Conservation (phyloP, 176 grass and related monocot species). For the Musa beccarii region DNA sequence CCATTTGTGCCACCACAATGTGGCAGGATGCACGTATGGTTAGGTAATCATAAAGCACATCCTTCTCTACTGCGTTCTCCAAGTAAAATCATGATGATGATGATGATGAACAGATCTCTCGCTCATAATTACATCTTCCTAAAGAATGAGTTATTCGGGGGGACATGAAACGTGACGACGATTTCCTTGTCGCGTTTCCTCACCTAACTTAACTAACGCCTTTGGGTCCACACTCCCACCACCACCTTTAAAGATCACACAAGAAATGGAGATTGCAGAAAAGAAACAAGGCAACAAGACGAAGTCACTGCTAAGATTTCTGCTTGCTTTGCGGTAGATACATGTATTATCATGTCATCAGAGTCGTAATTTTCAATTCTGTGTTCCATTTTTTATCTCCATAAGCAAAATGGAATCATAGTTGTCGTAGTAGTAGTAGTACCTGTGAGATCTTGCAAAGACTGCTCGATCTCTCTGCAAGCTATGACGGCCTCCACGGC, state of each 20-base stretch:
- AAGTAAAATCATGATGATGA: no score
- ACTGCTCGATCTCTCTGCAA: conserved; percentile 98
- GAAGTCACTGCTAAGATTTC: no score
- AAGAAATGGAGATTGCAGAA: no score
- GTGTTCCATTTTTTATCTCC: background rate
- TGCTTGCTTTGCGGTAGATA: background rate
- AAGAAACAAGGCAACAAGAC: no score
- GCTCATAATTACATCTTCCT: background rate
- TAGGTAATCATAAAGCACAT: no score
- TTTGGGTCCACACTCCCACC: background rate
- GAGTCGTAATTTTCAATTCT: background rate
- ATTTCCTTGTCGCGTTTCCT: conserved; percentile 13
- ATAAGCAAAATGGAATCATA: background rate
- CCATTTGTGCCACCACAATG: no score
- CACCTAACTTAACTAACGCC: conserved; percentile 20
- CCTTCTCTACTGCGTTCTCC: no score
- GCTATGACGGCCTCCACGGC: conserved; percentile 99
- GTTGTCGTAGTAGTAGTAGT: conserved; percentile 1
- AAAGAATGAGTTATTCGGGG: background rate
- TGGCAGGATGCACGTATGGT: no score
- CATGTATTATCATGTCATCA: background rate
- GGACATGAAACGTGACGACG: conserved; percentile 1
- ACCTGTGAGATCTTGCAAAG: conserved; percentile 93
- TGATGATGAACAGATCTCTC: no score
- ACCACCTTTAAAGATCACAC: background rate